Evolutionary conservation across 2,329 filamentous ascomycete genomes (phyloP).

Genomic region (Bipolaris cookei): DNA sequence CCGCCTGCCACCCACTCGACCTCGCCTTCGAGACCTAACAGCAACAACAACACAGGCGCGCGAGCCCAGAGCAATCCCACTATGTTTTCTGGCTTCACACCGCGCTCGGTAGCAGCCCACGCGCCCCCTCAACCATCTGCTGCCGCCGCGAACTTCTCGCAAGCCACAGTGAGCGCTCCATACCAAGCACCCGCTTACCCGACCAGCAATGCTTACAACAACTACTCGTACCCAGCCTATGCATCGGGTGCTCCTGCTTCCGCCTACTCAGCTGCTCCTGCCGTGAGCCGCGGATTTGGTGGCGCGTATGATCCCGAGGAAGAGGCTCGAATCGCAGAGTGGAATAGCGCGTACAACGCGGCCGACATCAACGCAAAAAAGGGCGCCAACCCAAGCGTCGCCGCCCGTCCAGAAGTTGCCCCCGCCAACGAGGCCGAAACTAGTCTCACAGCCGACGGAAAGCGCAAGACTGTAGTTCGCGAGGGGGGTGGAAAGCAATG

Average conservation of each 20-base stretch:
- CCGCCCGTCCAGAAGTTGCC: slow-evolving; percentile 44
- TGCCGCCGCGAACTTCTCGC: slow-evolving; percentile 45
- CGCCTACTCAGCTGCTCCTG: slow-evolving; percentile 27
- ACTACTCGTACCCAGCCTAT: slow-evolving; percentile 78
- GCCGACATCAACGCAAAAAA: slow-evolving; percentile 58
- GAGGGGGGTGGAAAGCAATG: slow-evolving; percentile 90
- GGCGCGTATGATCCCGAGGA: slow-evolving; percentile 72
- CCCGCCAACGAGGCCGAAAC: slow-evolving; percentile 55
- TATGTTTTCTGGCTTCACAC: slow-evolving; percentile 64
- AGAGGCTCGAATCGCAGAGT: slow-evolving; percentile 90
- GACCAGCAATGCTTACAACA: slow-evolving; percentile 54
- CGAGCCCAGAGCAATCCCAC: slow-evolving; percentile 35
- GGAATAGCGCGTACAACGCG: slow-evolving; percentile 87
- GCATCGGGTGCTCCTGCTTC: slow-evolving; percentile 49
- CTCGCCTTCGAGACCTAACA: slow-evolving; percentile 61
- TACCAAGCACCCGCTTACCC: slow-evolving; percentile 51
- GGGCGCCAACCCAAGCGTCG: slow-evolving; percentile 51
- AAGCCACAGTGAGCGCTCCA: slow-evolving; percentile 51
- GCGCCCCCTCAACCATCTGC: slow-evolving; percentile 47
- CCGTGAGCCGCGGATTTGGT: slow-evolving; percentile 41
- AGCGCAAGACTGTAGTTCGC: slow-evolving; percentile 85
- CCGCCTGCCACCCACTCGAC: slow-evolving; percentile 67
- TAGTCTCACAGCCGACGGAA: slow-evolving; percentile 60
- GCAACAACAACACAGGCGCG: slow-evolving; percentile 23
- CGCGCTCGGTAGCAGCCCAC: slow-evolving; percentile 60